A percentile compares a stretch with the other conserved stretches of the same genome.
These are phyloP conservation scores for Penicillium brasilianum DNA, from an alignment of 2,329 filamentous ascomycete species.

Conservation along the genomic window DNA sequence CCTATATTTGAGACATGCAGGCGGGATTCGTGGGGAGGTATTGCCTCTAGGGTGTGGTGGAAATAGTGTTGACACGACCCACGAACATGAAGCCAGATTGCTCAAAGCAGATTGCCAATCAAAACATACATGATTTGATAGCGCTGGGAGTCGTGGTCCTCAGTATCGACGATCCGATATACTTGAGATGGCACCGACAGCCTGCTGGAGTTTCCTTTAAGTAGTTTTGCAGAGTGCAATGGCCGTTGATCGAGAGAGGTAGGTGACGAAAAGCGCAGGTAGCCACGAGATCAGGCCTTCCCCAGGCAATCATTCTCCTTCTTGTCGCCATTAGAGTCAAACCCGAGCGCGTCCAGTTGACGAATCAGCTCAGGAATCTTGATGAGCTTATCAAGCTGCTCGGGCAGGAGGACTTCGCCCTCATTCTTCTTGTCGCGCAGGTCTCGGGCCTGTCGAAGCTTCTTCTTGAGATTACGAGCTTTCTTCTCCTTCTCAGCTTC, in stretches of 20 bases:
- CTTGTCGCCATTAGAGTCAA: slow-evolving; percentile 77
- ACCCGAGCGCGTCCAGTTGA: slow-evolving; percentile 82
- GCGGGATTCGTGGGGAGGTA: not conserved
- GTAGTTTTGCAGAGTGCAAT: not conserved
- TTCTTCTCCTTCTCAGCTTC: slow-evolving; percentile 90
- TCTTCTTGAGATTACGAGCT: slow-evolving; percentile 88
- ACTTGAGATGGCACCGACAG: not conserved
- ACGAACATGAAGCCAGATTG: not conserved
- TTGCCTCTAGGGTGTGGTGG: not conserved
- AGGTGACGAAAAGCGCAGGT: not conserved
- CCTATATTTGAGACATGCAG: not conserved
- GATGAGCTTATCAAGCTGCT: slow-evolving; percentile 97
- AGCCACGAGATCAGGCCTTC: slow-evolving; percentile 18
- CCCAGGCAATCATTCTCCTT: slow-evolving; percentile 42
- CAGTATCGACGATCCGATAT: not conserved
- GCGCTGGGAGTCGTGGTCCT: too few species aligned
- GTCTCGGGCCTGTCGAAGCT: slow-evolving; percentile 89
- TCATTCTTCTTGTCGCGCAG: slow-evolving; percentile 88
- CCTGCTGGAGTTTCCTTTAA: not conserved
- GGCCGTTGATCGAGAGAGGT: not conserved
- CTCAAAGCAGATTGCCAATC: not conserved
- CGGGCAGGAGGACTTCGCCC: slow-evolving; percentile 80
- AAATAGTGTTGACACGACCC: not conserved
- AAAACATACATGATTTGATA: not conserved
- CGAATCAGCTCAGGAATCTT: slow-evolving; percentile 93